Percentiles rank a stretch among this genome's conserved stretches.
Conservation (phyloP, 768 basidiomycete species). For the Naganishia kalamii region DNA sequence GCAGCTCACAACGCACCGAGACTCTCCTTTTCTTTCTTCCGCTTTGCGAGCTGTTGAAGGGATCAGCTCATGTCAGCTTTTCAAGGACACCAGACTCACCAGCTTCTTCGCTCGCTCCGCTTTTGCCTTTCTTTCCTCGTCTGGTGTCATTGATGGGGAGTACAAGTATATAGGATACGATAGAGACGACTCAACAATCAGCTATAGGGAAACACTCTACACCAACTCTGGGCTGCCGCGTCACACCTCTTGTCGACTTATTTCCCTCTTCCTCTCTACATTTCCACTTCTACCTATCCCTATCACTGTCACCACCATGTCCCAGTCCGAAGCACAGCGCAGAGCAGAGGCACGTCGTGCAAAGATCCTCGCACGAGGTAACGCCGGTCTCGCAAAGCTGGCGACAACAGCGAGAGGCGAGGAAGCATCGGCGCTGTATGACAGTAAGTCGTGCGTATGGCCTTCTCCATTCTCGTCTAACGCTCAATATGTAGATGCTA, state of each 20-base stretch:
- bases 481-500: no score
- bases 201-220: not conserved
- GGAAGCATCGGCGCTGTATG: slow-evolving; percentile 40
- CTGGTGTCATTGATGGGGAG: slow-evolving; percentile 5
- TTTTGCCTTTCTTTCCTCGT: slow-evolving; percentile 42
- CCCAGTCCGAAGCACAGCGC: slow-evolving; percentile 35
- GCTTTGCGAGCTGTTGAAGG: slow-evolving; percentile 20
- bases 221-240: not conserved
- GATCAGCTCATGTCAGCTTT: not conserved
- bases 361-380: slow-evolving; percentile 43
- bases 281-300: not conserved
- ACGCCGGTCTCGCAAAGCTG: slow-evolving; percentile 36
- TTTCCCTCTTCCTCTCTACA: not conserved
- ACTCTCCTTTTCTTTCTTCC: slow-evolving; percentile 18
- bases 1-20: not conserved
- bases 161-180: not conserved
- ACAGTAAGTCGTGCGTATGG: slow-evolving; percentile 29
- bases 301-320: not conserved
- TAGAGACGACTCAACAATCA: no score
- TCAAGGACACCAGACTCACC: slow-evolving; percentile 24
- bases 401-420: slow-evolving; percentile 45
- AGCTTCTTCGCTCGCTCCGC: slow-evolving; percentile 44
- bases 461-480: no score
- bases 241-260: not conserved
- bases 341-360: slow-evolving; percentile 43